Percentiles rank a stretch among this genome's conserved stretches.
phyloP scores from a whole-genome alignment of 305 asterid genomes.

The Solanum aculeatissimum region DNA sequence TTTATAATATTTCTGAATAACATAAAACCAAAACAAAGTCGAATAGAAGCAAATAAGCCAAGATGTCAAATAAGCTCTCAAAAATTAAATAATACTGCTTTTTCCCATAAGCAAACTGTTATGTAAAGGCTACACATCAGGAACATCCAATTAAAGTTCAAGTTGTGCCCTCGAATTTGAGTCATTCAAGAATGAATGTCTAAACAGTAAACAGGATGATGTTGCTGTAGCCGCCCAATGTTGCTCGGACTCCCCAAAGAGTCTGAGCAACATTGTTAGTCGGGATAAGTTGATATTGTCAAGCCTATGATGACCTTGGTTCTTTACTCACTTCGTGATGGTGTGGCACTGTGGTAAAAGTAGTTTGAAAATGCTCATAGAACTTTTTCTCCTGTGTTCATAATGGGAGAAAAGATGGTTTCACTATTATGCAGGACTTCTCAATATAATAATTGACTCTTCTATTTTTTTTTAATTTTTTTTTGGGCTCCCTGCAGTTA shows the following conservation, averaged over 20 bases:
- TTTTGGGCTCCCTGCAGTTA: constrained; percentile 42
- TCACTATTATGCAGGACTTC: not conserved
- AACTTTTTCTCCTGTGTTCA: not conserved
- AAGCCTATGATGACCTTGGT: not conserved
- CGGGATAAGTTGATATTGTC: not conserved
- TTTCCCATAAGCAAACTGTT: not conserved
- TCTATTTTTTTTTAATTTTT: not conserved
- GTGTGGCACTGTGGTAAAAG: not conserved
- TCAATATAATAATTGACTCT: not conserved
- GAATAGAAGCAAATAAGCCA: not conserved
- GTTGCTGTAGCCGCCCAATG: not conserved
- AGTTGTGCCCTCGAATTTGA: not conserved
- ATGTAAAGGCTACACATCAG: not conserved
- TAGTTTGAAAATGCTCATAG: not conserved
- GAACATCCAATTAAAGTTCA: not conserved
- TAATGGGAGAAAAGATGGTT: not conserved
- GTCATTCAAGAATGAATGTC: not conserved
- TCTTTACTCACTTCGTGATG: not conserved
- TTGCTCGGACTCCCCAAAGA: not conserved
- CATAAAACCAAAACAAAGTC: not conserved
- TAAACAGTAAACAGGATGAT: not conserved
- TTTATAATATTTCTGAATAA: not conserved
- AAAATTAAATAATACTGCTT: not conserved
- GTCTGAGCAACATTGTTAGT: not conserved
- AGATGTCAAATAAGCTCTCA: not conserved